Evolutionary conservation across 345 rosid species (phyloP).

Genomic region (Dipteronia sinensis): DNA sequence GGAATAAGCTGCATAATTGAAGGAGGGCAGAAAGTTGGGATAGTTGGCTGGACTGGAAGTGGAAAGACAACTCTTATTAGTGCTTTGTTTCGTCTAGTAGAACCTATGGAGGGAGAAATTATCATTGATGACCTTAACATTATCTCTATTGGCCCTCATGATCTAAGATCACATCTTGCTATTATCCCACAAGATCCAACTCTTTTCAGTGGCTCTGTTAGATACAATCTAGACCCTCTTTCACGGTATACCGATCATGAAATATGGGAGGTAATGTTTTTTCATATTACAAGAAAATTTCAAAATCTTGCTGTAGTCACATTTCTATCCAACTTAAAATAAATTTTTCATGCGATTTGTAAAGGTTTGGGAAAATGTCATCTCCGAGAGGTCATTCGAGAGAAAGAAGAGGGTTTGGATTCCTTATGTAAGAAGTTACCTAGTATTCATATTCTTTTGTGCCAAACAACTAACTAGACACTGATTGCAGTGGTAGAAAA

Average conservation of each 20-base stretch:
- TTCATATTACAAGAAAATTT: neutral
- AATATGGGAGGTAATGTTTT: conserved; percentile 40
- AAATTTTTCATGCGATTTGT: neutral
- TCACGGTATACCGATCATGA: conserved; percentile 34
- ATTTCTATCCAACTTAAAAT: neutral
- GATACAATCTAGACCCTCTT: conserved; percentile 68
- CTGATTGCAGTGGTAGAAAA: conserved; percentile 36
- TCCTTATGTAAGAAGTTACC: conserved; percentile 26
- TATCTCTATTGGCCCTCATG: conserved; percentile 52
- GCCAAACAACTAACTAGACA: conserved; percentile 23
- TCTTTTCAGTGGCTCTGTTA: conserved; percentile 55
- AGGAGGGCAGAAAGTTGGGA: conserved; percentile 65
- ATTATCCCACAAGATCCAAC: conserved; percentile 80
- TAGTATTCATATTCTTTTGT: neutral
- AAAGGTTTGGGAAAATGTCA: conserved; percentile 37
- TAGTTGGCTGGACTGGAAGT: conserved; percentile 74
- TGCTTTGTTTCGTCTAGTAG: conserved; percentile 62
- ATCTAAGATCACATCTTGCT: conserved; percentile 56
- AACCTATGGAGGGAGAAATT: conserved; percentile 60
- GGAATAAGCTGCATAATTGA: conserved; percentile 62
- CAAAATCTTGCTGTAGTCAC: no score
- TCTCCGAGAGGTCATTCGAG: conserved; percentile 34
- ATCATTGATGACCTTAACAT: conserved; percentile 57
- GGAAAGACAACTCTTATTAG: conserved; percentile 66
- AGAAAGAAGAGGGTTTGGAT: conserved; percentile 36